A percentile compares a stretch with the other conserved stretches of the same genome.
Evolutionary conservation across 2,329 filamentous ascomycete genomes (phyloP).

Genomic region (Fusarium burgessii): DNA sequence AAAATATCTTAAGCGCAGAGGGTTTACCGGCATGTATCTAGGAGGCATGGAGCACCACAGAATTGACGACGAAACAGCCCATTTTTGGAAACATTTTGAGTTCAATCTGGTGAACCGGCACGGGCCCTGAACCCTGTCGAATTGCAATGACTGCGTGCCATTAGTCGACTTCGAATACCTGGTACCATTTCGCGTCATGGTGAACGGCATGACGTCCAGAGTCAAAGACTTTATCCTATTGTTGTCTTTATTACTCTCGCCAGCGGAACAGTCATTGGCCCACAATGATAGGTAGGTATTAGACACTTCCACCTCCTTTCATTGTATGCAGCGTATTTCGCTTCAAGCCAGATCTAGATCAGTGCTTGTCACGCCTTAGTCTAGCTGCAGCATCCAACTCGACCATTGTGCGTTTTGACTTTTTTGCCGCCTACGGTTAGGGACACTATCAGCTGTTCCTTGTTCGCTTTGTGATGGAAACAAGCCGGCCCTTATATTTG

Average conservation of each 20-base stretch:
- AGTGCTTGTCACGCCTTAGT: conserved; percentile 32
- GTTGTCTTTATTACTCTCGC: conserved; percentile 10
- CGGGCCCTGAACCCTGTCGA: conserved; percentile 4
- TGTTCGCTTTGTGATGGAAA: conserved; percentile 36
- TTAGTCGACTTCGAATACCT: conserved; percentile 2
- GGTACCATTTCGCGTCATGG: conserved; percentile 5
- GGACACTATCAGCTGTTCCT: conserved; percentile 23
- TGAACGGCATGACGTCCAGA: background rate
- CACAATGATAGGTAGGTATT: conserved; percentile 1
- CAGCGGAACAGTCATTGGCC: background rate
- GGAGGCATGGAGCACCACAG: conserved; percentile 4
- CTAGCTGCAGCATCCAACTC: conserved; percentile 16
- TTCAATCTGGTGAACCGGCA: conserved; percentile 8
- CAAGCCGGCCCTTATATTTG: conserved; percentile 12
- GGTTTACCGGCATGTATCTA: background rate
- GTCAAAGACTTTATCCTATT: conserved; percentile 18
- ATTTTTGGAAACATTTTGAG: conserved; percentile 12
- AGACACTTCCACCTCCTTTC: conserved; percentile 4
- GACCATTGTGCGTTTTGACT: conserved; percentile 30
- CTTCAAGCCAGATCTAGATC: conserved; percentile 6
- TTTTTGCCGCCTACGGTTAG: conserved; percentile 13
- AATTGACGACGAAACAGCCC: conserved; percentile 5
- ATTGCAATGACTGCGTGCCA: background rate
- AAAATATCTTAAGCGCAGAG: conserved; percentile 5
- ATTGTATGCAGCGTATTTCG: conserved; percentile 4